phyloP scores from a whole-genome alignment of 345 rosid genomes.

The Anastatica hierochuntica region DNA sequence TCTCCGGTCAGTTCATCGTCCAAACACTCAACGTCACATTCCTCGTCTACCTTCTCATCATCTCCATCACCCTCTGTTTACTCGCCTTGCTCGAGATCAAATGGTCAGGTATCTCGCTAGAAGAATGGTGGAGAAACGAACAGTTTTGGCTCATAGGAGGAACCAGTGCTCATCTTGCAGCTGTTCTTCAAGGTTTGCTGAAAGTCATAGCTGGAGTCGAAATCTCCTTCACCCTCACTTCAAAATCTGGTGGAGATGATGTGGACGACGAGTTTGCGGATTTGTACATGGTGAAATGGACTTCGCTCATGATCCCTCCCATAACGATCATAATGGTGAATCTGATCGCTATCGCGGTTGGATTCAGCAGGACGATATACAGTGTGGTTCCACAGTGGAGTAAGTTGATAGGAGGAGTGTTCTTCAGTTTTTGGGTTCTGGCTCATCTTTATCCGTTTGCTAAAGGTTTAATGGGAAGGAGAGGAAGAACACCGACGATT shows the following conservation, averaged over 20 bases:
- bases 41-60: constrained; percentile 70
- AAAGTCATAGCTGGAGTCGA: constrained; percentile 92
- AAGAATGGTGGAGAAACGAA: constrained; percentile 99
- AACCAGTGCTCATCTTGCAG: constrained; percentile 96
- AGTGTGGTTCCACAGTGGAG: constrained; percentile 85
- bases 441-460: constrained; percentile 97
- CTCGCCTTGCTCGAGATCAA: constrained; percentile 88
- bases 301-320: constrained; percentile 87
- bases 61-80: constrained; percentile 62
- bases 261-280: constrained; percentile 91
- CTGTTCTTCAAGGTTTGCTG: constrained; percentile 84
- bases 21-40: constrained; percentile 70
- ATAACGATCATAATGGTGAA: constrained; percentile 89
- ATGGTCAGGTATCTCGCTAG: constrained; percentile 91
- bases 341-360: constrained; percentile 88
- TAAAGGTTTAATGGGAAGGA: constrained; percentile 93
- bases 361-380: constrained; percentile 86
- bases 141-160: constrained; percentile 99
- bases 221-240: constrained; percentile 81
- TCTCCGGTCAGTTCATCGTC: constrained; percentile 96
- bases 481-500: constrained; percentile 95
- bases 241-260: constrained; percentile 86
- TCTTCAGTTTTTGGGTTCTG: constrained; percentile 98
- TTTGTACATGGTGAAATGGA: constrained; percentile 74
- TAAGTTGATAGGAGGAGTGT: constrained; percentile 75